phyloP scores from a whole-genome alignment of 192 early-diverging fungal species.

The Coemansia sp. region DNA sequence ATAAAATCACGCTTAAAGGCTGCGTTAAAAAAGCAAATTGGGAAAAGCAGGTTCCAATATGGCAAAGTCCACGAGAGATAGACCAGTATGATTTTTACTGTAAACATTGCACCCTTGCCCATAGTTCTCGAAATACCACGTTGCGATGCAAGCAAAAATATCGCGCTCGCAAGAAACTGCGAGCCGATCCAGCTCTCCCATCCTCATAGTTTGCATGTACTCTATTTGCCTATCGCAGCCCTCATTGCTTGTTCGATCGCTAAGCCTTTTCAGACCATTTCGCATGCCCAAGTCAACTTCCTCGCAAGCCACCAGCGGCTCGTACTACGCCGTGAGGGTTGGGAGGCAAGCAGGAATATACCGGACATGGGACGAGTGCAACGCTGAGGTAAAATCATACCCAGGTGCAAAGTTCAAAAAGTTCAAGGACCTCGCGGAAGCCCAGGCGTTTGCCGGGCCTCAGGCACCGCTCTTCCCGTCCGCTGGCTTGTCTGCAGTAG shows the following conservation, averaged over 20 bases:
- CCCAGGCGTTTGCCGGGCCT: constrained; percentile 51
- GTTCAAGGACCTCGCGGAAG: constrained; percentile 57
- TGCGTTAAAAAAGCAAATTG: too few relatives aligned
- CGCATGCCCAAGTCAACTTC: neutral
- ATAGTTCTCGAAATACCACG: neutral
- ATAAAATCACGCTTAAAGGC: too few relatives aligned
- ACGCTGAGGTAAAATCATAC: constrained; percentile 53
- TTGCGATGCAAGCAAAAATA: neutral
- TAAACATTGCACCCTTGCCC: neutral
- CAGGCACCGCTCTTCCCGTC: neutral
- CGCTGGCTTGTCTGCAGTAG: neutral
- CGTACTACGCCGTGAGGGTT: constrained; percentile 37
- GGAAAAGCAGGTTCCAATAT: too few relatives aligned
- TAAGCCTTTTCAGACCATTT: neutral
- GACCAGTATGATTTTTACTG: too few relatives aligned
- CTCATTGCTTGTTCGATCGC: neutral
- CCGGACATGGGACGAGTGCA: constrained; percentile 60
- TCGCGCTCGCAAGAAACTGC: too few relatives aligned
- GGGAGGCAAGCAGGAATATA: constrained; percentile 29
- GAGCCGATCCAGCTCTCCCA: too few relatives aligned
- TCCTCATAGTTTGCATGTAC: neutral
- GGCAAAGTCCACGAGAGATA: too few relatives aligned
- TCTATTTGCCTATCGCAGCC: neutral
- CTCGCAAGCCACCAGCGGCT: neutral
- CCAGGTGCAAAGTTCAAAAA: constrained; percentile 61